phyloP scores from a whole-genome alignment of 768 basidiomycete species.

The Naganishia vaughanmartiniae region DNA sequence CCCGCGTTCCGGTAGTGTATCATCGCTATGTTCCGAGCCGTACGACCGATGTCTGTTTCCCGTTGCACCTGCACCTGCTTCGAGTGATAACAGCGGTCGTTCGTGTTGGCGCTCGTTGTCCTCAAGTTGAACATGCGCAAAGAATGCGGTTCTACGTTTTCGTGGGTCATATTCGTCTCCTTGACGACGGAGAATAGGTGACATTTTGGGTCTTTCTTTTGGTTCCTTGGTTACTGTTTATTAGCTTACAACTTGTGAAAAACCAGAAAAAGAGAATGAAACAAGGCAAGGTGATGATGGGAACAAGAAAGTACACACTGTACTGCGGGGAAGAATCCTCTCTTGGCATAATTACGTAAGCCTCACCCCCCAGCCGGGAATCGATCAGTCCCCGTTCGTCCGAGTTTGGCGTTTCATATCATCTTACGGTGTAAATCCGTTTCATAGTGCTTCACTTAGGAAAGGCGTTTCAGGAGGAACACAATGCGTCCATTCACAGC shows the following conservation, averaged over 20 bases:
- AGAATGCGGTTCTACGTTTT: not conserved
- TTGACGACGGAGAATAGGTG: conserved; percentile 7
- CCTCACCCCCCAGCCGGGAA: conserved; percentile 1
- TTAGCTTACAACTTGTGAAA: no score
- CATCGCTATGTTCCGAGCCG: not conserved
- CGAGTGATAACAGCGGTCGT: not conserved
- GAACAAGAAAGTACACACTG: no score
- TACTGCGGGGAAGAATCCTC: no score
- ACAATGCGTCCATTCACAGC: not conserved
- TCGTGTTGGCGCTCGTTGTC: not conserved
- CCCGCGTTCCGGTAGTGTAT: not conserved
- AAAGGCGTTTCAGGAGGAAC: no score
- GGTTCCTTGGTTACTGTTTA: no score
- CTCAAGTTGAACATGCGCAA: not conserved
- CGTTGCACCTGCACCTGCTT: not conserved
- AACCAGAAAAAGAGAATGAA: no score
- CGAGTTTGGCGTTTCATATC: not conserved
- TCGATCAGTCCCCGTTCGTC: not conserved
- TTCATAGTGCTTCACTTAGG: no score
- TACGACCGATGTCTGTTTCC: conserved; percentile 1
- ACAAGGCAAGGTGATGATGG: no score
- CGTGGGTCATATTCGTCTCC: conserved; percentile 8
- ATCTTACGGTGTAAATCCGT: no score
- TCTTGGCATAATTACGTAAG: not conserved
- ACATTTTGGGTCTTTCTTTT: not conserved